phyloP scores from a whole-genome alignment of 1,284 basidiomycete species.

The Exsudoporus floridanus region DNA sequence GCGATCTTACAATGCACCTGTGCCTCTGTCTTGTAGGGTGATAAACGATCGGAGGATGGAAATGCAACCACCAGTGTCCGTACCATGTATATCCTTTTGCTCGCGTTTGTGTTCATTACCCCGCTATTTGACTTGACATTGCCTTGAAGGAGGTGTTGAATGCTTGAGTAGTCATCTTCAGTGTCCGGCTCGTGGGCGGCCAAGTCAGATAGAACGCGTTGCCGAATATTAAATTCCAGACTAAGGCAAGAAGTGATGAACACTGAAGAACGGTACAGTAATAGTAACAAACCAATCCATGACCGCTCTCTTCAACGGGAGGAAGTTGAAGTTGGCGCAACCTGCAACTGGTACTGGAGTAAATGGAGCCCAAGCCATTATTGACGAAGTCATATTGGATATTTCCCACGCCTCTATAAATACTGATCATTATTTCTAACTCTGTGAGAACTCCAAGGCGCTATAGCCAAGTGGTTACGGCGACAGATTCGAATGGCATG shows the following conservation, averaged over 20 bases:
- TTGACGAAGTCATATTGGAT: too few relatives aligned
- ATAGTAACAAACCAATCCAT: conserved; percentile 33
- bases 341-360: neutral
- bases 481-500: conserved; percentile 52
- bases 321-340: neutral
- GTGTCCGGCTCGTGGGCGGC: conserved; percentile 61
- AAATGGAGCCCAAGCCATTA: neutral
- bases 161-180: conserved; percentile 47
- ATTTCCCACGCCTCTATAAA: conserved; percentile 31
- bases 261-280: neutral
- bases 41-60: conserved; percentile 10
- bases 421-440: too few relatives aligned
- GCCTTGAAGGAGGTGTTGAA: conserved; percentile 53
- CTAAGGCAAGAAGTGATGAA: conserved; percentile 35
- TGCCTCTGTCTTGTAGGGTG: conserved; percentile 48
- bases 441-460: conserved; percentile 15
- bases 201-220: conserved; percentile 78
- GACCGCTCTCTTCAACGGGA: neutral
- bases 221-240: conserved; percentile 76
- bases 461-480: conserved; percentile 59
- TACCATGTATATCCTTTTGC: conserved; percentile 28
- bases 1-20: conserved; percentile 74
- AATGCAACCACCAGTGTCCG: neutral
- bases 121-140: neutral
- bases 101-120: neutral